phyloP scores from a whole-genome alignment of 73 alveolate species.

The Symbiodinium pilosum region DNA sequence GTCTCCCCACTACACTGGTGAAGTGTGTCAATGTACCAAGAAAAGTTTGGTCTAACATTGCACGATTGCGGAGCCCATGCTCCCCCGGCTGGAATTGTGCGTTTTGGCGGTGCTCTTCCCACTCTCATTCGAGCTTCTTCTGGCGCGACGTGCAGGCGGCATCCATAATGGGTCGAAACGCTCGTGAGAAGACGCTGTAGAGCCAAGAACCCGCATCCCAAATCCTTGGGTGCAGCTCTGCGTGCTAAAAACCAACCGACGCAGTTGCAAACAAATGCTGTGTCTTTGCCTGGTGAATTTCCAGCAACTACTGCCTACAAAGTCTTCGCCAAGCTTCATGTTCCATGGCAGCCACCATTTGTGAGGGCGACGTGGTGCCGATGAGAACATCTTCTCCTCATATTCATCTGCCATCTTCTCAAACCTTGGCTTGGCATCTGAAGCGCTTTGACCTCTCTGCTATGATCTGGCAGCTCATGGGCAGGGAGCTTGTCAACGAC shows the following conservation, averaged over 20 bases:
- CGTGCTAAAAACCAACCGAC: not conserved
- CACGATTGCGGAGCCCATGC: too few relatives aligned
- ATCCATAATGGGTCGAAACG: slow-evolving; percentile 38
- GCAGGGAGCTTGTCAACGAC: slow-evolving; percentile 28
- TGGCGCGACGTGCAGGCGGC: slow-evolving; percentile 27
- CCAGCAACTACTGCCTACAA: too few relatives aligned
- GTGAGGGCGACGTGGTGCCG: not conserved
- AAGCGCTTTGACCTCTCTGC: not conserved
- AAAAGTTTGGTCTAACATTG: too few relatives aligned
- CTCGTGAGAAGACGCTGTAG: slow-evolving; percentile 20
- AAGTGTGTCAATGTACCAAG: too few relatives aligned
- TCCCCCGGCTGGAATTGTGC: not conserved
- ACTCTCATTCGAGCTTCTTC: slow-evolving; percentile 39
- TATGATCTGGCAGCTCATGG: too few relatives aligned
- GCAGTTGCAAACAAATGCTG: too few relatives aligned
- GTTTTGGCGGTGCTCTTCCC: not conserved
- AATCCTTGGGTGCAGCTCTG: too few relatives aligned
- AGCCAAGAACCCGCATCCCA: slow-evolving; percentile 60
- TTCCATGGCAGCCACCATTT: slow-evolving; percentile 85
- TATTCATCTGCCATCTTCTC: slow-evolving; percentile 61
- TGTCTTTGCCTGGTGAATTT: too few relatives aligned
- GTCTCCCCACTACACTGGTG: too few relatives aligned
- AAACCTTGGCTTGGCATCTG: slow-evolving; percentile 16
- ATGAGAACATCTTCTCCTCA: not conserved
- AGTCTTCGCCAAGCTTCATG: slow-evolving; percentile 36